Percentiles rank a stretch among this genome's conserved stretches.
Evolutionary conservation across 2,329 filamentous ascomycete species (phyloP).

Genomic region (Cladosporium colombiae): DNA sequence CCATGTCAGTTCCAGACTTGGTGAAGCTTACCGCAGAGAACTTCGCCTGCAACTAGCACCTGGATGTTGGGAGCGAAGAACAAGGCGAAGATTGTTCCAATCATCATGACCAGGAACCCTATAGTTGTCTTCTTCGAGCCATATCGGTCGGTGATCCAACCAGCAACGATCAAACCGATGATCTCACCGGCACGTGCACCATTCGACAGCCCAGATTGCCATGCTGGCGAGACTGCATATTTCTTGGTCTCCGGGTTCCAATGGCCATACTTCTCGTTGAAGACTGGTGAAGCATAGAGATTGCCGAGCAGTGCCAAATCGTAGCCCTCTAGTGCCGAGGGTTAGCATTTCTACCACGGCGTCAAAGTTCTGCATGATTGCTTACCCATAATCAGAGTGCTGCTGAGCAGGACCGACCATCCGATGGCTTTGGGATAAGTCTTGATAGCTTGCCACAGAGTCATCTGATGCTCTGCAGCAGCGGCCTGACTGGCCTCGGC

Average conservation of each 20-base stretch:
- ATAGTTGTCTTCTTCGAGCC: conserved; percentile 56
- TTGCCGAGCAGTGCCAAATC: conserved; percentile 40
- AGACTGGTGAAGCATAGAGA: conserved; percentile 38
- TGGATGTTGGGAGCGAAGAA: conserved; percentile 44
- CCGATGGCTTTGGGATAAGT: conserved; percentile 30
- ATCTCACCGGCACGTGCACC: conserved; percentile 57
- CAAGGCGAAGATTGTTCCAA: conserved; percentile 54
- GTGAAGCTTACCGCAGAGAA: conserved; percentile 32
- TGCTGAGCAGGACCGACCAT: conserved; percentile 38
- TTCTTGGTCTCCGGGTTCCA: conserved; percentile 34
- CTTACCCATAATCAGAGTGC: conserved; percentile 39
- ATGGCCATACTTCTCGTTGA: conserved; percentile 42
- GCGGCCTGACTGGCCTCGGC: conserved; percentile 18
- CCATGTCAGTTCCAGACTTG: background rate
- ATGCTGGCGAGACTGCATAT: conserved; percentile 55
- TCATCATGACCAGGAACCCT: conserved; percentile 54
- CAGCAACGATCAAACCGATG: conserved; percentile 67
- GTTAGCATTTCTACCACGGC: background rate
- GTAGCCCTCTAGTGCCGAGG: conserved; percentile 36
- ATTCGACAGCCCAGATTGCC: conserved; percentile 60
- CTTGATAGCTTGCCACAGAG: conserved; percentile 16
- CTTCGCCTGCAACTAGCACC: conserved; percentile 31
- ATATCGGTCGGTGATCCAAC: conserved; percentile 60
- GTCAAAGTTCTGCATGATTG: too few relatives aligned
- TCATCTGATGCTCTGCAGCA: conserved; percentile 14